Percentiles rank a stretch among this genome's conserved stretches.
Evolutionary conservation across 345 rosid genomes (phyloP).

Genomic region (Eucalyptus marginata): DNA sequence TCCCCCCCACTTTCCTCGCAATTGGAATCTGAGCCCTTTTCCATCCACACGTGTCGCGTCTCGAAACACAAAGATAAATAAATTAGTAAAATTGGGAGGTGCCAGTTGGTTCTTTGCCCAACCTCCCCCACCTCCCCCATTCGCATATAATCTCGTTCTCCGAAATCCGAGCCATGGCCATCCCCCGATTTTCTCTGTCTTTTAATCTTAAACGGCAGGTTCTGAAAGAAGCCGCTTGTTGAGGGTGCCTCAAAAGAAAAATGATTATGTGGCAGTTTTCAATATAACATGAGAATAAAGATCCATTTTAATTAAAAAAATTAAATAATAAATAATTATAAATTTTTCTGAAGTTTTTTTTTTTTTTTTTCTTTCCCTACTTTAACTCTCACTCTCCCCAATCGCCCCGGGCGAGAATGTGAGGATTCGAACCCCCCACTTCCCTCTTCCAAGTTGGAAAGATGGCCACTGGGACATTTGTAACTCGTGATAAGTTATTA

Average conservation of each 20-base stretch:
- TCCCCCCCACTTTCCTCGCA: background rate
- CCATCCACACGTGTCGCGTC: background rate
- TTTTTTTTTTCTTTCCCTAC: too few relatives aligned
- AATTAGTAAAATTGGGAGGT: background rate
- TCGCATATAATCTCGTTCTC: background rate
- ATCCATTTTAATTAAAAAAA: too few relatives aligned
- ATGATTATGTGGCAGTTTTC: too few relatives aligned
- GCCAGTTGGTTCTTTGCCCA: background rate
- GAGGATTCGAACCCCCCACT: too few relatives aligned
- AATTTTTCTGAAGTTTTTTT: accelerated
- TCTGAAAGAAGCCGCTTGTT: background rate
- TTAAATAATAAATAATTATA: too few relatives aligned
- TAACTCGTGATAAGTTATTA: accelerated
- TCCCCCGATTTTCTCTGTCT: background rate
- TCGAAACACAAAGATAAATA: background rate
- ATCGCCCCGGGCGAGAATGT: too few relatives aligned
- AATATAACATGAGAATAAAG: too few relatives aligned
- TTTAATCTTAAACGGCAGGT: background rate
- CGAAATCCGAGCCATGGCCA: background rate
- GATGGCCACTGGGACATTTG: accelerated
- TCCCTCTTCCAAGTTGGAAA: too few relatives aligned
- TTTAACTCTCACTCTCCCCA: too few relatives aligned
- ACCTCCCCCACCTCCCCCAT: background rate
- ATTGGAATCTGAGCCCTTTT: background rate
- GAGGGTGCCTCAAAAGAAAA: background rate